These are phyloP conservation scores for Globisporangium cederbergense DNA, from an alignment of 352 stramenopile genomes.

Conservation along the genomic window DNA sequence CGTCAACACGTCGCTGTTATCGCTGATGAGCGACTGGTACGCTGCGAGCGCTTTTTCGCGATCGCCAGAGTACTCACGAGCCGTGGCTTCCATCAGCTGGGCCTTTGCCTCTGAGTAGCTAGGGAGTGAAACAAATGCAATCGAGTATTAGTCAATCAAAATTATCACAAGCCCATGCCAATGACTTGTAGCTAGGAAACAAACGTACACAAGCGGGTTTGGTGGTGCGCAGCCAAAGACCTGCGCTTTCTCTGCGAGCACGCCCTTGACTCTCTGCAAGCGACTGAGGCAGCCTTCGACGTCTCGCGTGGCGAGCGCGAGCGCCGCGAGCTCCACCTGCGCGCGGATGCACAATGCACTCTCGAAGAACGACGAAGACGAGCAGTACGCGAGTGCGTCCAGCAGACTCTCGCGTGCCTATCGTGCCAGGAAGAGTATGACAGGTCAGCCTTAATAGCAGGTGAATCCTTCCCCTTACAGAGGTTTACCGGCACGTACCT, in stretches of 20 bases:
- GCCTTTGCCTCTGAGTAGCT: slow-evolving; percentile 57
- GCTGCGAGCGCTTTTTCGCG: slow-evolving; percentile 38
- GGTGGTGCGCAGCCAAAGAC: slow-evolving; percentile 34
- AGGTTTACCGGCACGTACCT: slow-evolving; percentile 18
- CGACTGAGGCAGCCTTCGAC: slow-evolving; percentile 61
- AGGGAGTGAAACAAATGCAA: not conserved
- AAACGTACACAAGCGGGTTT: slow-evolving; percentile 37
- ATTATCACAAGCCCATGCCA: not conserved
- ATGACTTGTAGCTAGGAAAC: not conserved
- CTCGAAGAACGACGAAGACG: slow-evolving; percentile 68
- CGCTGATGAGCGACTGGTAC: slow-evolving; percentile 33
- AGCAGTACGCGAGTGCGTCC: slow-evolving; percentile 55
- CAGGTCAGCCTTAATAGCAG: not conserved
- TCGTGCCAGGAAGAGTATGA: not conserved
- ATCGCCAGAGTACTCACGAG: slow-evolving; percentile 45
- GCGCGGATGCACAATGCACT: slow-evolving; percentile 49
- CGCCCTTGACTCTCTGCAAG: slow-evolving; percentile 34
- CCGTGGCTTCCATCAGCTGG: slow-evolving; percentile 54
- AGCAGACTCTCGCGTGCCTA: slow-evolving; percentile 47
- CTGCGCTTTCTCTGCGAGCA: slow-evolving; percentile 43
- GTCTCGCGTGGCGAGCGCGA: slow-evolving; percentile 42
- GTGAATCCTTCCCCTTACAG: not conserved
- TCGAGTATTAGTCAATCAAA: slow-evolving; percentile 4
- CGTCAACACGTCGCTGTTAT: slow-evolving; percentile 18
- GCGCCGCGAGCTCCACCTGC: slow-evolving; percentile 49